phyloP scores from a whole-genome alignment of 2,329 filamentous ascomycete species.

The Talaromyces sp. region DNA sequence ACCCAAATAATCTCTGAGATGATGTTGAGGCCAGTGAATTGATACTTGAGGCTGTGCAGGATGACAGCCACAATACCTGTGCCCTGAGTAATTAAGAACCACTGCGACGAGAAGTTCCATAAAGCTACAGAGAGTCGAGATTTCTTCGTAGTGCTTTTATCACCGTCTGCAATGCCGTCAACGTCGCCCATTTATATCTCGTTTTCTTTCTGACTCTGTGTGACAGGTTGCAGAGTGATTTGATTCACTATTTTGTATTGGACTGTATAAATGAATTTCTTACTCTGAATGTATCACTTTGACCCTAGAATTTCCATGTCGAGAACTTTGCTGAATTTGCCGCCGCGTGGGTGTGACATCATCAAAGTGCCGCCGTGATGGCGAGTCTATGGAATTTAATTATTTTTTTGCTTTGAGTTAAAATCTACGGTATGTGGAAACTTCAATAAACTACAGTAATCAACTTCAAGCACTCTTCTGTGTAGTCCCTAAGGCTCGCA shows the following conservation, averaged over 20 bases:
- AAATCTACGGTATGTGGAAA: background rate
- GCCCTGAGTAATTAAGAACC: slow-evolving; percentile 38
- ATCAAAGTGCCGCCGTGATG: background rate
- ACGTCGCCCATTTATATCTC: background rate
- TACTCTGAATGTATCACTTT: background rate
- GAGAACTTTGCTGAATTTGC: background rate
- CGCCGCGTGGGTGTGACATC: background rate
- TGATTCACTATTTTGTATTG: background rate
- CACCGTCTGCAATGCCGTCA: background rate
- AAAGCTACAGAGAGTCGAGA: slow-evolving; percentile 15
- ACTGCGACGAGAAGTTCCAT: slow-evolving; percentile 32
- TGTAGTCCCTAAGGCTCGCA: too few species aligned
- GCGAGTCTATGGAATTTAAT: background rate
- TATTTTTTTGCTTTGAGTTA: background rate
- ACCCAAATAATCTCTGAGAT: slow-evolving; percentile 38
- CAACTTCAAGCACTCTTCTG: too few species aligned
- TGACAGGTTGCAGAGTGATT: background rate
- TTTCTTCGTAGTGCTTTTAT: background rate
- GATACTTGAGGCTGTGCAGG: slow-evolving; percentile 36
- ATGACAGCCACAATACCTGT: slow-evolving; percentile 33
- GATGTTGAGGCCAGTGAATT: slow-evolving; percentile 33
- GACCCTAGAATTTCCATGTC: background rate
- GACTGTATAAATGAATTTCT: background rate
- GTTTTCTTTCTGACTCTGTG: background rate
- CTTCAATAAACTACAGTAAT: background rate